These are phyloP conservation scores for Saccharomycopsis selenospora DNA, from an alignment of 805 yeast species.

Conservation along the genomic window DNA sequence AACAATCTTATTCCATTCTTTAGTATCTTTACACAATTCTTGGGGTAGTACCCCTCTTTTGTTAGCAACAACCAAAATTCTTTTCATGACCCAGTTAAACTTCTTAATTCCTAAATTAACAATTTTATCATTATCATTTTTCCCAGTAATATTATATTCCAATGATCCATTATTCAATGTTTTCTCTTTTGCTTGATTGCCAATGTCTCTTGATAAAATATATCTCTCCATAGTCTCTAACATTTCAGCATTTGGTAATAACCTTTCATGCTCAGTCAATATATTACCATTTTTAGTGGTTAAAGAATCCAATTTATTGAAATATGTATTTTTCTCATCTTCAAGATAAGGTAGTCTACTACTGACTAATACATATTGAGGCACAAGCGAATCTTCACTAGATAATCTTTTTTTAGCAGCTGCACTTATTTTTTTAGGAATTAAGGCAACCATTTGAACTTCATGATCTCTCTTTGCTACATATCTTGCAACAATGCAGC, in stretches of 20 bases:
- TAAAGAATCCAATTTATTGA: constrained; percentile 34
- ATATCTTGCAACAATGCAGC: constrained; percentile 55
- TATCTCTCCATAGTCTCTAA: constrained; percentile 36
- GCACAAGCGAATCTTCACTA: constrained; percentile 20
- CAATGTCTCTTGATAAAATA: constrained; percentile 40
- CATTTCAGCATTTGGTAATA: constrained; percentile 34
- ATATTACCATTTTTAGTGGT: constrained; percentile 29
- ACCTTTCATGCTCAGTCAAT: constrained; percentile 23
- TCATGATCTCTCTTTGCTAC: constrained; percentile 45
- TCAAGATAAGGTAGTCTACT: constrained; percentile 64
- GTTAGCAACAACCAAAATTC: constrained; percentile 16
- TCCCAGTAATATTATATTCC: constrained; percentile 17
- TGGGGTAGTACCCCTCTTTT: background rate
- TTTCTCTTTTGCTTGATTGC: constrained; percentile 21
- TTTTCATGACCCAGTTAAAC: constrained; percentile 23
- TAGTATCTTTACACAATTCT: background rate
- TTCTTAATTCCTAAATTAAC: constrained; percentile 24
- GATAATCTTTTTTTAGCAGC: constrained; percentile 16
- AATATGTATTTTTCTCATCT: constrained; percentile 58
- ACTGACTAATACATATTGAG: constrained; percentile 39
- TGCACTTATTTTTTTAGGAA: constrained; percentile 37
- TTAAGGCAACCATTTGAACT: constrained; percentile 46
- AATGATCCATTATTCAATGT: constrained; percentile 24
- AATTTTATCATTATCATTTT: constrained; percentile 23
- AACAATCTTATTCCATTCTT: background rate